Evolutionary conservation across 306 rosid genomes (phyloP).

Genomic region (peach (Prunus persica)): DNA sequence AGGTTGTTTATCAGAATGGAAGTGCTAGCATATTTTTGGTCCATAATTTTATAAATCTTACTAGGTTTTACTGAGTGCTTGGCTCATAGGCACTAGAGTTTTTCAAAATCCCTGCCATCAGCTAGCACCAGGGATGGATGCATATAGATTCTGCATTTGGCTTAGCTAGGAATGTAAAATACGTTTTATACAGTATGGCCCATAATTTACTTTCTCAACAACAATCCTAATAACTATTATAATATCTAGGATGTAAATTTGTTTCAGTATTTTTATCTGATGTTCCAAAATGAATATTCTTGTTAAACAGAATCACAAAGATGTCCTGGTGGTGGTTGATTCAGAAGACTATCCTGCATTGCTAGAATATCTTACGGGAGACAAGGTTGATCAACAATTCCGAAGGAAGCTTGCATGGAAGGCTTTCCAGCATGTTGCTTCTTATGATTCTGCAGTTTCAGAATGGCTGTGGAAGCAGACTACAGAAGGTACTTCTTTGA

Average conservation of each 20-base stretch:
- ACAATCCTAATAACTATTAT: neutral
- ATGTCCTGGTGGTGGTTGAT: constrained; percentile 90
- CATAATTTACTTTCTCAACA: neutral
- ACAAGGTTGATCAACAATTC: constrained; percentile 54
- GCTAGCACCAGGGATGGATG: neutral
- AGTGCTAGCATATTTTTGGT: neutral
- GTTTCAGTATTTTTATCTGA: constrained; percentile 3
- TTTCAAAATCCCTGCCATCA: neutral
- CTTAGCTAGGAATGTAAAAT: neutral
- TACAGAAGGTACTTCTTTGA: constrained; percentile 47
- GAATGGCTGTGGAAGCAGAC: constrained; percentile 98
- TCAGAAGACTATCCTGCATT: constrained; percentile 78
- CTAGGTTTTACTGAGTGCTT: neutral
- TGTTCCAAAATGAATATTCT: constrained; percentile 13
- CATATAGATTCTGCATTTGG: neutral
- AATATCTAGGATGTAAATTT: neutral
- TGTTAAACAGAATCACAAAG: constrained; percentile 76
- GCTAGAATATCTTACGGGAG: constrained; percentile 67
- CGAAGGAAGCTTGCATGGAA: constrained; percentile 91
- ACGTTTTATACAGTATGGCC: neutral
- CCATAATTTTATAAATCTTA: neutral
- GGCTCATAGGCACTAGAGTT: neutral
- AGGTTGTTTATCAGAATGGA: constrained; percentile 49
- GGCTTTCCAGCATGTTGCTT: constrained; percentile 87
- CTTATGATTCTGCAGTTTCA: constrained; percentile 88